Evolutionary conservation across 495 filamentous ascomycete genomes (phyloP).

Genomic region (Neurospora sp.): DNA sequence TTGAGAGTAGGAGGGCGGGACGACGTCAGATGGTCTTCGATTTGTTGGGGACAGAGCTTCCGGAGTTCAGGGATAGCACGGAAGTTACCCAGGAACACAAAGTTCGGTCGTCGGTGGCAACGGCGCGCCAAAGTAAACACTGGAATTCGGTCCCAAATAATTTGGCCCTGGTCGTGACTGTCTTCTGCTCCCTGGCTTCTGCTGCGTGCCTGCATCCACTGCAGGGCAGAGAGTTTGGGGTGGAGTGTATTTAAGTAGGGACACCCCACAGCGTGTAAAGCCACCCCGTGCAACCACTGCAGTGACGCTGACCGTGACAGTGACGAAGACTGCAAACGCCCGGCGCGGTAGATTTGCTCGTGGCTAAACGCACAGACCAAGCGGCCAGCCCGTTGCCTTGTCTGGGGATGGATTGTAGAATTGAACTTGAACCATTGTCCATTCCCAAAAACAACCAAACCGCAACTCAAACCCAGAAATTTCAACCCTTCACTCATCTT

Average conservation of each 20-base stretch:
- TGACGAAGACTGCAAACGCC: neutral
- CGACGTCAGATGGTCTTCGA: neutral
- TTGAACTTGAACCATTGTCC: neutral
- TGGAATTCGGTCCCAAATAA: neutral
- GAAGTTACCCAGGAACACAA: neutral
- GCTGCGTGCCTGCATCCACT: neutral
- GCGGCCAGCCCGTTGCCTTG: neutral
- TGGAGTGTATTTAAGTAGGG: neutral
- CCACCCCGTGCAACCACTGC: neutral
- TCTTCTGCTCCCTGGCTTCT: neutral
- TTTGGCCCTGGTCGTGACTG: neutral
- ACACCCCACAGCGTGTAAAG: neutral
- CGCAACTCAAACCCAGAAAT: neutral
- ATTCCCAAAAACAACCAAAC: neutral
- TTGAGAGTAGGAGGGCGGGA: neutral
- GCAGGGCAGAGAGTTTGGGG: neutral
- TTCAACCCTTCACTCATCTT: neutral
- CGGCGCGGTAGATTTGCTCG: neutral
- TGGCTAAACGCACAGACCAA: neutral
- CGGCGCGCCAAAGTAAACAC: constrained; percentile 20
- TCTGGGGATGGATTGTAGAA: neutral
- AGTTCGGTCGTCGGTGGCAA: constrained; percentile 21
- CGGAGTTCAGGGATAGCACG: neutral
- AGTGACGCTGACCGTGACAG: neutral
- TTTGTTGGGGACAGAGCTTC: neutral